phyloP scores from a whole-genome alignment of 1,139 yeast genomes.

The Kodamaea anthophila region DNA sequence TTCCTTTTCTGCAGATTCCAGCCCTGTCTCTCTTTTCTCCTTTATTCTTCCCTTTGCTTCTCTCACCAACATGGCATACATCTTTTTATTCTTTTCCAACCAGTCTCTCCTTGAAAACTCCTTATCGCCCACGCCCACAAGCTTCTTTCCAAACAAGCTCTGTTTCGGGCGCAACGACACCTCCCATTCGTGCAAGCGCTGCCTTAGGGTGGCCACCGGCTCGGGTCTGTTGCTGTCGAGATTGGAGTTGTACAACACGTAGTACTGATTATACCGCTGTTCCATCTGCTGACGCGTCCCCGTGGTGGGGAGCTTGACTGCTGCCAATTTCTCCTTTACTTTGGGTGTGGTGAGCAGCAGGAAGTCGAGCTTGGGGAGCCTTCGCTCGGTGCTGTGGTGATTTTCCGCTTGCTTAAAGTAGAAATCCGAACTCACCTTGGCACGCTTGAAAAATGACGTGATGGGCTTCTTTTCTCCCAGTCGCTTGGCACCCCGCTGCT shows the following conservation, averaged over 20 bases:
- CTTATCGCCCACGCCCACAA: constrained; percentile 31
- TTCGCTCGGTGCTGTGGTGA: constrained; percentile 16
- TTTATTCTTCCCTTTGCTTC: constrained; percentile 32
- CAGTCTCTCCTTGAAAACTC: constrained; percentile 43
- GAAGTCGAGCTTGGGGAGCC: constrained; percentile 58
- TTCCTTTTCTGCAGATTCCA: not conserved
- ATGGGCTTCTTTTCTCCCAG: constrained; percentile 12
- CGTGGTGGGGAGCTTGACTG: constrained; percentile 48
- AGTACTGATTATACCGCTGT: constrained; percentile 70
- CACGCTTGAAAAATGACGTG: constrained; percentile 29
- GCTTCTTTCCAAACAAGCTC: constrained; percentile 21
- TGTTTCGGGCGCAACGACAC: constrained; percentile 21
- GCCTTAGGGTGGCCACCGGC: constrained; percentile 46
- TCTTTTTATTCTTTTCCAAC: constrained; percentile 43
- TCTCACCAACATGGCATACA: constrained; percentile 45
- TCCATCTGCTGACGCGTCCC: constrained; percentile 67
- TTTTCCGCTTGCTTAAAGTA: constrained; percentile 29
- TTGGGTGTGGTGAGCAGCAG: constrained; percentile 54
- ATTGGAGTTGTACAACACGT: constrained; percentile 77
- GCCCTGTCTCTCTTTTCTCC: not conserved
- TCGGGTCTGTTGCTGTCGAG: constrained; percentile 71
- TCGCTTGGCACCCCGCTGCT: too few species aligned
- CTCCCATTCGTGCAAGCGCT: constrained; percentile 69
- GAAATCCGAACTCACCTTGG: constrained; percentile 22
- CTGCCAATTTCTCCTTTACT: constrained; percentile 53